Evolutionary conservation across 164 flowering plant genomes (phyloP), one percentile per base, ranked within the genome.

Genomic region (Hamamelis virginiana): DNA sequence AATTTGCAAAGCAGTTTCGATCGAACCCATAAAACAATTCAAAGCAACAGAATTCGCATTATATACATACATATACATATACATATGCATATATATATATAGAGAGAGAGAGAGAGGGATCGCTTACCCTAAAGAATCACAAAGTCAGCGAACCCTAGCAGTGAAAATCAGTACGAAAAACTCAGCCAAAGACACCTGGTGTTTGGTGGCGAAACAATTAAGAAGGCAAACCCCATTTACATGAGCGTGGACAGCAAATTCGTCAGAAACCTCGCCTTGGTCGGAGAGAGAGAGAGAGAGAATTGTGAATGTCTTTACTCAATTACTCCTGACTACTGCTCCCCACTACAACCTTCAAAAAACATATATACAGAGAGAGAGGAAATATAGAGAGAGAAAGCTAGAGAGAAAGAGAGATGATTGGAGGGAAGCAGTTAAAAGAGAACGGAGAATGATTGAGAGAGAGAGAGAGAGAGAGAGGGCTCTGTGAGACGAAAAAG

Each of bases 401-500:
- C 68, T 25, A 64, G 53, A 71, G 69, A 65, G 44, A 46, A 16
- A 11, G 55, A 58, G 22, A 18, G 62, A 43, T 22, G 72, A 61
- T 72, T 70, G 82, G 82, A 69, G 51, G 68, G 62, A 63, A 62
- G 65, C 43, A 33, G 67, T 56, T 22, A 64, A 68, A 77, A 66
- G 41, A 65, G 46, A 60, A 62, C 63, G 48, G 72, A 75, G 77
- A 70, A 68, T 70, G 76, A 77, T 70, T 75, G 72, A 64, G 72
- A 61, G 70, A 64, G 59, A 64, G 57, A 60, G 67, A 50, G 67
- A 62, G 66, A 51, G 64, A 46, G 45, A 45, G 23, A 55, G 43
- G 27, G 38, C n/a, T n/a, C n/a, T n/a, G n/a, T 22, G 62, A 59
- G 62, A 27, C n/a, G 62, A 59, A 27, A 5, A 25, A 21, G 23